Evolutionary conservation across 441 rosid genomes (phyloP).

Genomic region (Breynia disticha): DNA sequence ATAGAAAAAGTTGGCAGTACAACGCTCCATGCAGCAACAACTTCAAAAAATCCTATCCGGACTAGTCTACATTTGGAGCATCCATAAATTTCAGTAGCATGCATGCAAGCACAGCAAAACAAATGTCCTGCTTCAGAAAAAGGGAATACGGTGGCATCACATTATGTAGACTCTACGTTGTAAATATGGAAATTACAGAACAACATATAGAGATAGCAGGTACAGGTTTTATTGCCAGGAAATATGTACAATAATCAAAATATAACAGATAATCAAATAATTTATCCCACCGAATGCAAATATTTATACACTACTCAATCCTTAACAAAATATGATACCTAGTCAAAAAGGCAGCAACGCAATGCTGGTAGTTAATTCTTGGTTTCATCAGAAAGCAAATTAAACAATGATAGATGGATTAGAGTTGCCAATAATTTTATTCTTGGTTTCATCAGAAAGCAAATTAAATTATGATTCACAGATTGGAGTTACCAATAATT

Average conservation of each 20-base stretch:
- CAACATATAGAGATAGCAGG: constrained; percentile 8
- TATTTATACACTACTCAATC: no score
- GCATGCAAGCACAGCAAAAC: constrained; percentile 1
- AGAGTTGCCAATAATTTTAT: no score
- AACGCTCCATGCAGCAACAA: constrained; percentile 5
- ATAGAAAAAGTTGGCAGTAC: constrained; percentile 6
- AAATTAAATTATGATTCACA: no score
- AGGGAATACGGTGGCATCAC: neutral
- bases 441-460: no score
- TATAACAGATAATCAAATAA: no score
- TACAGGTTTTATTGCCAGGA: neutral
- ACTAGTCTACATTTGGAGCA: constrained; percentile 8
- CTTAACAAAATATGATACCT: no score
- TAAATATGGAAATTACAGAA: constrained; percentile 12
- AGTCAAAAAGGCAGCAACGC: no score
- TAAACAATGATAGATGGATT: no score
- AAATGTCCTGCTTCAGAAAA: neutral
- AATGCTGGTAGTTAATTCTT: no score
- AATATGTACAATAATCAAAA: neutral
- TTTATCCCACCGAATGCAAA: no score
- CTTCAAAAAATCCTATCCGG: neutral
- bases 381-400: no score
- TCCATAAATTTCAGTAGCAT: constrained; percentile 13
- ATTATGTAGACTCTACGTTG: constrained; percentile 11
- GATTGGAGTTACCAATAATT: no score